Percentiles rank a stretch among this genome's conserved stretches.
These are phyloP conservation scores for Chlamydomonas eustigma DNA, from an alignment of 139 green algal species.

Conservation along the genomic window DNA sequence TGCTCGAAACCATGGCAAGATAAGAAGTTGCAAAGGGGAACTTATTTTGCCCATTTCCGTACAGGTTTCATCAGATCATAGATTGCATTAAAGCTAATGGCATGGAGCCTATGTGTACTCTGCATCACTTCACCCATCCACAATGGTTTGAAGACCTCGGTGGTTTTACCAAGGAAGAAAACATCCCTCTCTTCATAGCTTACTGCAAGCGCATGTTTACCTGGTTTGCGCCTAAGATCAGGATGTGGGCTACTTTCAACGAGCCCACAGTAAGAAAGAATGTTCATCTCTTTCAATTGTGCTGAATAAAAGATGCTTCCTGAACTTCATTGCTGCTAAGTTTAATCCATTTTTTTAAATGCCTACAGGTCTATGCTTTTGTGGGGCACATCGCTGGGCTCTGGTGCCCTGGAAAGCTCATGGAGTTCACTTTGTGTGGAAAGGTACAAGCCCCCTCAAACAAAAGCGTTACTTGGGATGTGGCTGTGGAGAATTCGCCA, in stretches of 20 bases:
- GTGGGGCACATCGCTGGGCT: slow-evolving; percentile 42
- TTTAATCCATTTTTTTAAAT: background rate
- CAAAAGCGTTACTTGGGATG: too few relatives aligned
- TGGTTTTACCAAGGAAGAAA: slow-evolving; percentile 66
- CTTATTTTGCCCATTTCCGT: background rate
- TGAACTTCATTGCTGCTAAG: too few relatives aligned
- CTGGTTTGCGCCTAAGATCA: background rate
- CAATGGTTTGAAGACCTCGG: slow-evolving; percentile 71
- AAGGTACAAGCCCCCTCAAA: too few relatives aligned
- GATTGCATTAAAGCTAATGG: slow-evolving; percentile 24
- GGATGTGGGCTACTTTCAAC: slow-evolving; percentile 59
- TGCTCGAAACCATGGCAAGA: background rate
- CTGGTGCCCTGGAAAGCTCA: slow-evolving; percentile 24
- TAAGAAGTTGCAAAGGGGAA: background rate
- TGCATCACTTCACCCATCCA: slow-evolving; percentile 56
- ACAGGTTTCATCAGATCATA: slow-evolving; percentile 42
- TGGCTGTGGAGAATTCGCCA: too few relatives aligned
- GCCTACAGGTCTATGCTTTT: slow-evolving; percentile 23
- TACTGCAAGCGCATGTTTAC: slow-evolving; percentile 37
- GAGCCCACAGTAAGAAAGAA: slow-evolving; percentile 65
- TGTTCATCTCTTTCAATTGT: too few relatives aligned
- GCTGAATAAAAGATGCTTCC: too few relatives aligned
- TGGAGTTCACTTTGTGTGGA: slow-evolving; percentile 5
- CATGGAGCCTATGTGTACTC: slow-evolving; percentile 42
- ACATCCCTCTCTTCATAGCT: slow-evolving; percentile 73